Evolutionary conservation across 164 flowering plant species (phyloP).

Genomic region (Buxus sempervirens): DNA sequence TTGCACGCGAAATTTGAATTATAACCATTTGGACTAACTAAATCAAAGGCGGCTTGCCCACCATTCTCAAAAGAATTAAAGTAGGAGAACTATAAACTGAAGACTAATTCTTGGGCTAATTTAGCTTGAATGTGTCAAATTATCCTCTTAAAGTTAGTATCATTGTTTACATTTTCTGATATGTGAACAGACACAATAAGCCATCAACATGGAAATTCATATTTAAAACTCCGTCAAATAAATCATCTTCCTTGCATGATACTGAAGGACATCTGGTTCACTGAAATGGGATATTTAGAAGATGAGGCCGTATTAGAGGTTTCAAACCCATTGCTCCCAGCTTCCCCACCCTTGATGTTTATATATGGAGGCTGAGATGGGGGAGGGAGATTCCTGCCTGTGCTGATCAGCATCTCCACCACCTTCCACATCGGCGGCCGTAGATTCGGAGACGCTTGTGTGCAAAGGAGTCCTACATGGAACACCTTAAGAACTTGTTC

Average conservation of each 20-base stretch:
- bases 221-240: no score
- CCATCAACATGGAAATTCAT: no score
- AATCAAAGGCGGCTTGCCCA: no score
- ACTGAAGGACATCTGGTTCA: constrained; percentile 17
- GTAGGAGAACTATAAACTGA: no score
- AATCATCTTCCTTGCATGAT: constrained; percentile 14
- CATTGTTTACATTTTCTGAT: no score
- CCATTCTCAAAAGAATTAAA: no score
- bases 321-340: neutral
- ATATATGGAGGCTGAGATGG: constrained; percentile 17
- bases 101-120: no score
- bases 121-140: no score
- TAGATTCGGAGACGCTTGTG: constrained; percentile 13
- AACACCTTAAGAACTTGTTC: constrained; percentile 12
- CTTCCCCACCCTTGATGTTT: constrained; percentile 5
- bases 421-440: constrained; percentile 18
- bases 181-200: no score
- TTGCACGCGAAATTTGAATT: no score
- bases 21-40: no score
- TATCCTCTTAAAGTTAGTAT: no score
- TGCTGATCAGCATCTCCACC: constrained; percentile 12
- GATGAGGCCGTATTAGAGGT: constrained; percentile 6
- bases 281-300: constrained; percentile 5
- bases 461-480: constrained; percentile 14
- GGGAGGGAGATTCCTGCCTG: constrained; percentile 7